phyloP scores from a whole-genome alignment of 257 asterid species.

The Salvia splendens region DNA sequence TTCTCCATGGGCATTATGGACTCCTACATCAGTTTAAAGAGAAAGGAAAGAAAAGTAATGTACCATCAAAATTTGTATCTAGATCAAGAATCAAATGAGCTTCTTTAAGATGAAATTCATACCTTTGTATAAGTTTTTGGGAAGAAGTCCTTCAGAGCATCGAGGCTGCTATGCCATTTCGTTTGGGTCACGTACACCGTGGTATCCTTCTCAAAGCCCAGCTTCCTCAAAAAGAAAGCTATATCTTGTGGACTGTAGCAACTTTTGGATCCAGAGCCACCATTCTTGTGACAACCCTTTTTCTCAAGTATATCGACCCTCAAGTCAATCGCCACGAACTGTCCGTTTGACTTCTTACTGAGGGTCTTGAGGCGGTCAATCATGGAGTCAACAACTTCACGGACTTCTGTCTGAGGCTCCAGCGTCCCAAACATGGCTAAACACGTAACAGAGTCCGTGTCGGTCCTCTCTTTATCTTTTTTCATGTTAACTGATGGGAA shows the following conservation, averaged over 20 bases:
- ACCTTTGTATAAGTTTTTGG: conserved; percentile 90
- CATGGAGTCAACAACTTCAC: conserved; percentile 86
- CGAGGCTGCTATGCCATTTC: conserved; percentile 83
- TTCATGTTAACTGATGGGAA: conserved; percentile 95
- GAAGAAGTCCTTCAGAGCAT: conserved; percentile 67
- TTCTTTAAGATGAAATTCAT: not conserved
- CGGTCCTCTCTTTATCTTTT: conserved; percentile 55
- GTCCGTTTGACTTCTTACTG: conserved; percentile 78
- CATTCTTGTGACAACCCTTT: conserved; percentile 64
- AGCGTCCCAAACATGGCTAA: conserved; percentile 89
- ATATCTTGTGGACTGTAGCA: conserved; percentile 79
- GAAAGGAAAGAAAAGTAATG: not conserved
- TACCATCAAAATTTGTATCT: not conserved
- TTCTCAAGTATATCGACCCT: conserved; percentile 88
- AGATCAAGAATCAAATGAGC: not conserved
- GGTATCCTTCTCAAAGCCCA: conserved; percentile 74
- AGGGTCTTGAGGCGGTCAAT: conserved; percentile 71
- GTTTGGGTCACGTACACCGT: conserved; percentile 79
- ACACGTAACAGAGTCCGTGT: conserved; percentile 71
- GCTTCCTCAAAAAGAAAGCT: conserved; percentile 65
- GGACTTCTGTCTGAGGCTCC: conserved; percentile 74
- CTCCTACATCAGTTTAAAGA: conserved; percentile 46
- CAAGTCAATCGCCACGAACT: conserved; percentile 84
- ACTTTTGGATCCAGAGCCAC: conserved; percentile 63
- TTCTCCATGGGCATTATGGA: conserved; percentile 63